These are phyloP conservation scores for Suillus alpinus DNA, from an alignment of 768 basidiomycete genomes.

Conservation along the genomic window DNA sequence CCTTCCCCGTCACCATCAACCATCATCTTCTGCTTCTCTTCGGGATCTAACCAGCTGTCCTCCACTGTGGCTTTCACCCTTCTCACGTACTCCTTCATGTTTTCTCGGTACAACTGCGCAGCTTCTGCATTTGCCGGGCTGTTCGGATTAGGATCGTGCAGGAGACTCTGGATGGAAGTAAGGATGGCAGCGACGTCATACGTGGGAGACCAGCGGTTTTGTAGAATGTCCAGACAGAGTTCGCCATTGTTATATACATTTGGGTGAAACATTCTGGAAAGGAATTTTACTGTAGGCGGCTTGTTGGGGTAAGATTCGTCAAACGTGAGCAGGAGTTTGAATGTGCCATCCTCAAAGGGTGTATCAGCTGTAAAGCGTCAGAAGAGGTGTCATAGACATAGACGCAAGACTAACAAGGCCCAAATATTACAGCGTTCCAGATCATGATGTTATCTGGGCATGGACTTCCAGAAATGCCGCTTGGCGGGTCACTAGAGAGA, in stretches of 20 bases:
- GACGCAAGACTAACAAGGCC: conserved; percentile 69
- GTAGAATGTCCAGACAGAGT: conserved; percentile 96
- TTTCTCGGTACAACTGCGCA: conserved; percentile 93
- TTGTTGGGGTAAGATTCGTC: conserved; percentile 99
- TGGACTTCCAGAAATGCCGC: conserved; percentile 95
- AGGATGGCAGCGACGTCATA: conserved; percentile 99
- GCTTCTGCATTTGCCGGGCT: conserved; percentile 99
- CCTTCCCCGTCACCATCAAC: conserved; percentile 25
- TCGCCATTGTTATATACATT: conserved; percentile 99
- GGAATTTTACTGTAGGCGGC: conserved; percentile 95
- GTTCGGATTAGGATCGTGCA: conserved; percentile 98
- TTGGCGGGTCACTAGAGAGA: conserved; percentile 90
- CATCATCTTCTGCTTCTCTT: conserved; percentile 61
- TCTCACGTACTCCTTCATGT: conserved; percentile 97
- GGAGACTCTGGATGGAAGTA: conserved; percentile 90
- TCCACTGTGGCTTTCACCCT: conserved; percentile 92
- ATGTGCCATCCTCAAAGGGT: conserved; percentile 98
- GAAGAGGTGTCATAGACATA: neutral
- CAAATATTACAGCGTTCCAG: conserved; percentile 99
- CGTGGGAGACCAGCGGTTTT: conserved; percentile 98
- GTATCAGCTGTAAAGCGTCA: conserved; percentile 70
- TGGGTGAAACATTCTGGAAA: conserved; percentile 98
- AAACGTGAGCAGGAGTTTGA: conserved; percentile 92
- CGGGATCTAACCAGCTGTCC: conserved; percentile 88
- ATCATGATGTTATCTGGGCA: conserved; percentile 99